These are phyloP conservation scores for Leucosporidium scottii DNA, from an alignment of 768 basidiomycete species.

Conservation along the genomic window DNA sequence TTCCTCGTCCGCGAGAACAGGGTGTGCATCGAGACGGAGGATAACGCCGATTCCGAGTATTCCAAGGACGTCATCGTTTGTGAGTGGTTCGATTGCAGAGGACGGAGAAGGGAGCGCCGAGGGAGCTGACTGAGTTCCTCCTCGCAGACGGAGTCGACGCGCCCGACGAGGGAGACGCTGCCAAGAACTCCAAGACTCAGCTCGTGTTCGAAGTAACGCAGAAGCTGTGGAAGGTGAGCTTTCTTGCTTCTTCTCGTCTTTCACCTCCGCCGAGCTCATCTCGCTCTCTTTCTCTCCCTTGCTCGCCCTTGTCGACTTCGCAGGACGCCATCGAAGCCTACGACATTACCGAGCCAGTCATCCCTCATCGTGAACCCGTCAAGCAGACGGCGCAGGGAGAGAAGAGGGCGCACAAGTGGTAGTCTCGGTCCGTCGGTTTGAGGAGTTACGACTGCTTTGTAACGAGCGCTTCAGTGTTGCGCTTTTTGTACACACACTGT, in stretches of 20 bases:
- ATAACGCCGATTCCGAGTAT: constrained; percentile 1
- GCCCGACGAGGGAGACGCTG: constrained; percentile 57
- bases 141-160: not conserved
- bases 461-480: no score
- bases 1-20: constrained; percentile 52
- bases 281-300: not conserved
- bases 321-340: constrained; percentile 84
- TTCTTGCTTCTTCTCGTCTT: not conserved
- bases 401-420: no score
- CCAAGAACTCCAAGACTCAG: constrained; percentile 67
- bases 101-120: not conserved
- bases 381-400: no score
- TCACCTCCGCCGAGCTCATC: not conserved
- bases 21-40: constrained; percentile 46
- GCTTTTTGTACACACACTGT: no score
- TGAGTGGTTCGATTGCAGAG: constrained; percentile 2
- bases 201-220: constrained; percentile 87
- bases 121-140: not conserved
- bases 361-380: constrained; percentile 47
- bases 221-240: constrained; percentile 72
- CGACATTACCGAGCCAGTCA: constrained; percentile 63
- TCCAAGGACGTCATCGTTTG: constrained; percentile 26
- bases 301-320: no score
- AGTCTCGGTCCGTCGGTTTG: no score
- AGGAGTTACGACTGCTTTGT: no score